phyloP scores from a whole-genome alignment of 768 basidiomycete species.

The Panaeolus papilionaceus region DNA sequence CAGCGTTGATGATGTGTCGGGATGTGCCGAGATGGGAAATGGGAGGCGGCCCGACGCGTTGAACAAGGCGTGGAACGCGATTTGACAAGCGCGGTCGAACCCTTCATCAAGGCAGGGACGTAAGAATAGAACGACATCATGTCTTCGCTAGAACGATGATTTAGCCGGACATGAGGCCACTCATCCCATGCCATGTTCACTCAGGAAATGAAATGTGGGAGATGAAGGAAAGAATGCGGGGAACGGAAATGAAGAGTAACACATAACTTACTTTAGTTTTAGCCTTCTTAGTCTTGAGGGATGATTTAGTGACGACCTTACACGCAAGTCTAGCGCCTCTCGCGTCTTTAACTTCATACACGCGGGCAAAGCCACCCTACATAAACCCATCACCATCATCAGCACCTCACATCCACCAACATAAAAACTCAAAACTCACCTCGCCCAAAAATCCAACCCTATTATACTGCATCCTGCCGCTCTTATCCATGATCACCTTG shows the following conservation, averaged over 20 bases:
- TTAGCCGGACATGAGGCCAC: conserved; percentile 11
- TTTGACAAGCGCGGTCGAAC: neutral
- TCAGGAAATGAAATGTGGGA: neutral
- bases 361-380: conserved; percentile 92
- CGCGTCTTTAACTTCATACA: conserved; percentile 89
- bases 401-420: conserved; percentile 33
- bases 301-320: conserved; percentile 94
- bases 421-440: conserved; percentile 50
- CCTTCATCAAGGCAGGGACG: neutral
- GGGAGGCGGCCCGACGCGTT: neutral
- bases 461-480: conserved; percentile 59
- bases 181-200: neutral
- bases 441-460: conserved; percentile 90
- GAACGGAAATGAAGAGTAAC: neutral
- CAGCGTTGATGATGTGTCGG: neutral
- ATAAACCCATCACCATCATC: neutral
- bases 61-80: neutral
- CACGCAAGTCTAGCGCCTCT: conserved; percentile 75
- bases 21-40: neutral
- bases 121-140: neutral
- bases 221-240: neutral
- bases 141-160: neutral
- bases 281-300: conserved; percentile 94
- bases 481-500: conserved; percentile 72
- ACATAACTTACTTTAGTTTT: conserved; percentile 82